Conservation (phyloP, 495 filamentous ascomycete species). For the Penicillium macrosclerotiorum region DNA sequence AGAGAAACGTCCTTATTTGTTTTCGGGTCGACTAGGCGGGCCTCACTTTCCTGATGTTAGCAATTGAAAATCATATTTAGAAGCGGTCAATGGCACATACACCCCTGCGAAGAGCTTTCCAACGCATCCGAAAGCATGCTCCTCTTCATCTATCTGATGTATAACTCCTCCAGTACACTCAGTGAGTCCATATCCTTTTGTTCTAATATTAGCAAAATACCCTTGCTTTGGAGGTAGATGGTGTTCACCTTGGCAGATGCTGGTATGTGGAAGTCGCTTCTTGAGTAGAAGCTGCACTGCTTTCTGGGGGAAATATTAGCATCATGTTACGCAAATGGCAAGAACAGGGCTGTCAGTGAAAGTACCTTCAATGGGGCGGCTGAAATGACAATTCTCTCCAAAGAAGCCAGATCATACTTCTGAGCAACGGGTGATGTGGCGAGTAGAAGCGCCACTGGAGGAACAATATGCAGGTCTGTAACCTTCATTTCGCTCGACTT, state of each 20-base stretch:
- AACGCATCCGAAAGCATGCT: slow-evolving; percentile 8
- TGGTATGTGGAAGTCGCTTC: slow-evolving; percentile 6
- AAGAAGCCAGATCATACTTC: slow-evolving; percentile 8
- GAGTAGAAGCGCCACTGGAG: slow-evolving; percentile 7
- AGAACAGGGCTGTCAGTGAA: neutral
- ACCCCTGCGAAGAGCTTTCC: slow-evolving; percentile 10
- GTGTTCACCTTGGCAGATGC: slow-evolving; percentile 4
- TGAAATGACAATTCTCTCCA: slow-evolving; percentile 8
- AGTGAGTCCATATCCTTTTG: slow-evolving; percentile 6
- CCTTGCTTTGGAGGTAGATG: neutral
- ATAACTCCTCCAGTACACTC: slow-evolving; percentile 8
- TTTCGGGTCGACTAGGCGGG: slow-evolving; percentile 6
- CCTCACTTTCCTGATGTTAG: slow-evolving; percentile 1
- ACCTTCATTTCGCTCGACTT: slow-evolving; percentile 10
- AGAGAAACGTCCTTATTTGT: slow-evolving; percentile 5
- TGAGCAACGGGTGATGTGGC: slow-evolving; percentile 7
- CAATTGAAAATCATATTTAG: neutral
- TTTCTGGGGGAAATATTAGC: neutral
- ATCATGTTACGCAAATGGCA: neutral
- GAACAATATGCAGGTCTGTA: slow-evolving; percentile 9
- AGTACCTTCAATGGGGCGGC: slow-evolving; percentile 7
- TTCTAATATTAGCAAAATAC: neutral
- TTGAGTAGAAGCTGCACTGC: slow-evolving; percentile 8
- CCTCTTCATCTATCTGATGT: slow-evolving; percentile 7
- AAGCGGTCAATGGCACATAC: neutral